Evolutionary conservation across 2,329 filamentous ascomycete genomes (phyloP).

Genomic region (Cladosporium sp.): DNA sequence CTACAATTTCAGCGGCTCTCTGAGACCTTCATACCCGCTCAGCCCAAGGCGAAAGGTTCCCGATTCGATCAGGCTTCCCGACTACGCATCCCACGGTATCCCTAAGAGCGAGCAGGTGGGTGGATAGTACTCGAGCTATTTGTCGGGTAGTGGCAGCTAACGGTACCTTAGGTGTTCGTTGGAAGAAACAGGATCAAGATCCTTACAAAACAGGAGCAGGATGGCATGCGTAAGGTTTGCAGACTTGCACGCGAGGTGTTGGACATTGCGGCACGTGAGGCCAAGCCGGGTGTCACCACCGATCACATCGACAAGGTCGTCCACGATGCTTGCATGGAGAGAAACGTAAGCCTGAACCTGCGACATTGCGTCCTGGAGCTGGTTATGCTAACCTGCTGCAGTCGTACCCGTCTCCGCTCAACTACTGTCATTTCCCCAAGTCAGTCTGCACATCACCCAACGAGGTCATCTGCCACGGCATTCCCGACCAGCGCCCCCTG

Average conservation of each 20-base stretch:
- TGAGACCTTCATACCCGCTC: conserved; percentile 64
- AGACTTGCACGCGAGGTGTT: conserved; percentile 78
- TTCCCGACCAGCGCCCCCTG: conserved; percentile 79
- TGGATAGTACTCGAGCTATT: neutral
- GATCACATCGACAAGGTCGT: conserved; percentile 89
- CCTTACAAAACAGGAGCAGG: conserved; percentile 68
- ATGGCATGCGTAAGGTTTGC: conserved; percentile 87
- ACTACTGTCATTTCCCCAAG: conserved; percentile 93
- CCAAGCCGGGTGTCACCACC: conserved; percentile 81
- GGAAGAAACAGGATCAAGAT: conserved; percentile 74
- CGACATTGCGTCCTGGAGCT: neutral
- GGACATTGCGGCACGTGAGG: conserved; percentile 75
- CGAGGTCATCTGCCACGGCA: conserved; percentile 96
- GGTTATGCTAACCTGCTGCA: conserved; percentile 32
- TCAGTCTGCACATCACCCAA: conserved; percentile 92
- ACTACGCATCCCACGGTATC: conserved; percentile 79
- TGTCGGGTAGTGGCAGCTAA: neutral
- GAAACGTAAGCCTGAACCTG: conserved; percentile 58
- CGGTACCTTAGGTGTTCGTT: conserved; percentile 1
- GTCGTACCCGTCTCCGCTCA: conserved; percentile 87
- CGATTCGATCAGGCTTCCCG: conserved; percentile 70
- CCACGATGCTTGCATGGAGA: conserved; percentile 85
- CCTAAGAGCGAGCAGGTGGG: conserved; percentile 56
- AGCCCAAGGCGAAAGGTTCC: conserved; percentile 66
- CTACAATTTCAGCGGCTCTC: conserved; percentile 69